These are phyloP conservation scores for Fusarium luffae DNA, from an alignment of 2,329 filamentous ascomycete genomes.

Conservation along the genomic window DNA sequence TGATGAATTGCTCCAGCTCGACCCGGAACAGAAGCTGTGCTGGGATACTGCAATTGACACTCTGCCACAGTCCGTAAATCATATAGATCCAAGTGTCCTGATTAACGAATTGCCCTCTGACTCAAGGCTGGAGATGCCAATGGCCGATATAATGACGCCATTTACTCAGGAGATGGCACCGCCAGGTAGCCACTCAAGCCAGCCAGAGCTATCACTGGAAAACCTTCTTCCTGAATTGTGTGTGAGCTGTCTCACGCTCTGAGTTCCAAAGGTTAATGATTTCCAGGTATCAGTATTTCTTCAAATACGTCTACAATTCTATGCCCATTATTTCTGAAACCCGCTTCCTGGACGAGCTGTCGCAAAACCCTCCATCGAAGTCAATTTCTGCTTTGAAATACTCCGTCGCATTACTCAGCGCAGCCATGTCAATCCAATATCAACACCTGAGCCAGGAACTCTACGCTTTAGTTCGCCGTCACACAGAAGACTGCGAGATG, in stretches of 20 bases:
- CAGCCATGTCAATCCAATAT: not conserved
- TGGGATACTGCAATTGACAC: too few relatives aligned
- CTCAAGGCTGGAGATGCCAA: too few relatives aligned
- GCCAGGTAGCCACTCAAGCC: accelerated
- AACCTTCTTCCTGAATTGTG: not conserved
- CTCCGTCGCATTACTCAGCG: not conserved
- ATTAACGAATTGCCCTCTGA: accelerated
- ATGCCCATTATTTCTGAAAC: not conserved
- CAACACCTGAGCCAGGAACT: not conserved
- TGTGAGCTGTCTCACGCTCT: not conserved
- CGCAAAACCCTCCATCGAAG: not conserved
- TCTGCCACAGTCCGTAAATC: accelerated
- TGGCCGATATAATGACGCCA: too few relatives aligned
- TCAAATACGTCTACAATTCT: not conserved
- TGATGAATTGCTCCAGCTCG: too few relatives aligned
- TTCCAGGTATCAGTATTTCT: not conserved
- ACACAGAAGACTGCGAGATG: not conserved
- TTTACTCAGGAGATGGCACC: accelerated
- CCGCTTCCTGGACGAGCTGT: accelerated
- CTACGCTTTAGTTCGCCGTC: accelerated
- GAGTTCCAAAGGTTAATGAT: accelerated
- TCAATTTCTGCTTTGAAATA: not conserved
- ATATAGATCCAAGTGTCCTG: too few relatives aligned
- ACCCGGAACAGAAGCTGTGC: too few relatives aligned
- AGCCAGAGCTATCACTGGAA: not conserved